These are phyloP conservation scores for Globisporangium barbulae DNA, from an alignment of 352 stramenopile genomes.

Conservation along the genomic window DNA sequence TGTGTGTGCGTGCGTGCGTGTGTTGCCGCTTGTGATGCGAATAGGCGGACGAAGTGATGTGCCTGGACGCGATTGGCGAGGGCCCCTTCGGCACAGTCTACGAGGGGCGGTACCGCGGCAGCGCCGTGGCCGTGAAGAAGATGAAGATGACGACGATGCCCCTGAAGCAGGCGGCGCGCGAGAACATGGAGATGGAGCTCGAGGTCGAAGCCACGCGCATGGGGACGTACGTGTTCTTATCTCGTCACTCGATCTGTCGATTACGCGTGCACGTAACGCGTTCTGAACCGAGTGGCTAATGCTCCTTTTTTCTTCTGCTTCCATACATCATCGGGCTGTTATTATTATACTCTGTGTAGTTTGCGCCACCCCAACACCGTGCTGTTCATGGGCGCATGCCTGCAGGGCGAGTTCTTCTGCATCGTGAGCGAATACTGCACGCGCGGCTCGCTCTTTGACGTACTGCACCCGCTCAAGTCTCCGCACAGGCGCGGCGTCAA, in stretches of 20 bases:
- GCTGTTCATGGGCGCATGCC: conserved; percentile 97
- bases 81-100: conserved; percentile 79
- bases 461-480: conserved; percentile 71
- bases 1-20: background rate
- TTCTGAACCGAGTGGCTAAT: conserved; percentile 11
- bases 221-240: conserved; percentile 35
- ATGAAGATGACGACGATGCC: conserved; percentile 75
- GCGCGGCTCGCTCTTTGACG: conserved; percentile 94
- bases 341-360: conserved; percentile 19
- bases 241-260: background rate
- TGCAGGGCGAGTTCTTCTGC: conserved; percentile 94
- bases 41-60: conserved; percentile 82
- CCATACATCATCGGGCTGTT: background rate
- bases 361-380: conserved; percentile 98
- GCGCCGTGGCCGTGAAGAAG: conserved; percentile 84
- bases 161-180: conserved; percentile 49
- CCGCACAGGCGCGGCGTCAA: conserved; percentile 16
- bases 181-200: conserved; percentile 83
- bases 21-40: background rate
- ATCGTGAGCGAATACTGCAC: conserved; percentile 96
- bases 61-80: conserved; percentile 74
- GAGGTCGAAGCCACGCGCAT: conserved; percentile 80
- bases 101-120: conserved; percentile 84
- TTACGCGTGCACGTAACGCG: background rate
- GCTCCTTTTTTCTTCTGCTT: background rate